phyloP scores from a whole-genome alignment of 1,284 basidiomycete species.

The Dichomitus squalens region DNA sequence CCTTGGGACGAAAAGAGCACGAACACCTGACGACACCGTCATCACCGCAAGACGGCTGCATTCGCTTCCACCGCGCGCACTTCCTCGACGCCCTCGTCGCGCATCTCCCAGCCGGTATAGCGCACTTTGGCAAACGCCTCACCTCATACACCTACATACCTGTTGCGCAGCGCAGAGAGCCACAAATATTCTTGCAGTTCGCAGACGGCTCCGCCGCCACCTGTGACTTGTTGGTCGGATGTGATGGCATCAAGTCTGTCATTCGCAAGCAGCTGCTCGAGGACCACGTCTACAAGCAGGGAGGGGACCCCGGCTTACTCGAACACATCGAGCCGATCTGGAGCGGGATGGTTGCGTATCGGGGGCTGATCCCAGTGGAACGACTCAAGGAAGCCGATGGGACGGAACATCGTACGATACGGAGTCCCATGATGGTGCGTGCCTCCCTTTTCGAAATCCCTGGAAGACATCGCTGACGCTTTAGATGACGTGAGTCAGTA shows the following conservation, averaged over 20 bases:
- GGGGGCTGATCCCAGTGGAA: slow-evolving; percentile 25
- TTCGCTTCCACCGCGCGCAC: slow-evolving; percentile 50
- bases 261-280: slow-evolving; percentile 44
- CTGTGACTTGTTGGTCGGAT: slow-evolving; percentile 51
- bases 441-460: no score
- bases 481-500: slow-evolving; percentile 23
- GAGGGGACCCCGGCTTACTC: slow-evolving; percentile 13
- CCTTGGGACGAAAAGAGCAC: background rate
- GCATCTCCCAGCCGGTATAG: slow-evolving; percentile 40
- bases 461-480: background rate
- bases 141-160: slow-evolving; percentile 31
- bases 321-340: slow-evolving; percentile 25
- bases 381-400: slow-evolving; percentile 13
- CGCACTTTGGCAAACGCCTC: slow-evolving; percentile 46
- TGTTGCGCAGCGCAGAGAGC: background rate
- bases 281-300: slow-evolving; percentile 15
- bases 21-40: no score
- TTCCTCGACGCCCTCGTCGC: slow-evolving; percentile 48
- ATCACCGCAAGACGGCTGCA: slow-evolving; percentile 35
- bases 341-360: slow-evolving; percentile 28
- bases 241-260: slow-evolving; percentile 53
- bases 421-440: slow-evolving; percentile 35
- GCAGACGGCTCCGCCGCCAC: slow-evolving; percentile 39
- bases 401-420: slow-evolving; percentile 28
- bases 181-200: slow-evolving; percentile 32